A percentile compares a stretch with the other conserved stretches of the same genome.
phyloP scores from a whole-genome alignment of 768 basidiomycete species.

The Panaeolus papilionaceus region DNA sequence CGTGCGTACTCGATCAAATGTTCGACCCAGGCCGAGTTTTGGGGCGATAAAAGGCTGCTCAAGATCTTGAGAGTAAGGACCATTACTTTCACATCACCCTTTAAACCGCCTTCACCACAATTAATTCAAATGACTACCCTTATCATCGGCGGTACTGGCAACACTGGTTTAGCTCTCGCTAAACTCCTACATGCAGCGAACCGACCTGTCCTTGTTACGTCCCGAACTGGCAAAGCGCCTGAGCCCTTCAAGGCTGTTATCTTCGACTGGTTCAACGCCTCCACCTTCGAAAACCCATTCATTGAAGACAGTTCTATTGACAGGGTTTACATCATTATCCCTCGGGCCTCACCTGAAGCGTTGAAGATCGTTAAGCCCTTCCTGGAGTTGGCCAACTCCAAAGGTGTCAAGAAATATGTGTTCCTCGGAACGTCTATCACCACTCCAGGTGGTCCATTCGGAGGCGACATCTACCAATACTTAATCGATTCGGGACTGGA shows the following conservation, averaged over 20 bases:
- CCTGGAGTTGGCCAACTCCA: slow-evolving; percentile 33
- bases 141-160: slow-evolving; percentile 30
- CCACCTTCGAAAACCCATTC: slow-evolving; percentile 8
- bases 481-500: slow-evolving; percentile 27
- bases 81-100: no score
- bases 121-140: slow-evolving; percentile 36
- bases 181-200: slow-evolving; percentile 30
- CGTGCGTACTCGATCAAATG: no score
- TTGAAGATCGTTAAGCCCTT: slow-evolving; percentile 32
- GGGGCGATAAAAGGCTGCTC: no score
- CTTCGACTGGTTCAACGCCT: slow-evolving; percentile 31
- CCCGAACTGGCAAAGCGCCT: slow-evolving; percentile 32
- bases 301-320: slow-evolving; percentile 21
- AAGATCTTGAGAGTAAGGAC: no score
- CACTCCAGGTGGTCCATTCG: slow-evolving; percentile 23
- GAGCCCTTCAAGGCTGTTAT: slow-evolving; percentile 31
- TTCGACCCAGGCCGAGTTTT: no score
- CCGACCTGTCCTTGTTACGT: slow-evolving; percentile 33
- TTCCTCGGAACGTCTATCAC: slow-evolving; percentile 30
- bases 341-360: slow-evolving; percentile 21
- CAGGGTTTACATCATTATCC: slow-evolving; percentile 30
- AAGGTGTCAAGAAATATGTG: slow-evolving; percentile 39
- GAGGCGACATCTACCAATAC: slow-evolving; percentile 23
- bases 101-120: no score
- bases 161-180: slow-evolving; percentile 29